Evolutionary conservation across 208 protist genomes (phyloP), one percentile per base, ranked within the genome.

Genomic region (Porcisia hertigi): DNA sequence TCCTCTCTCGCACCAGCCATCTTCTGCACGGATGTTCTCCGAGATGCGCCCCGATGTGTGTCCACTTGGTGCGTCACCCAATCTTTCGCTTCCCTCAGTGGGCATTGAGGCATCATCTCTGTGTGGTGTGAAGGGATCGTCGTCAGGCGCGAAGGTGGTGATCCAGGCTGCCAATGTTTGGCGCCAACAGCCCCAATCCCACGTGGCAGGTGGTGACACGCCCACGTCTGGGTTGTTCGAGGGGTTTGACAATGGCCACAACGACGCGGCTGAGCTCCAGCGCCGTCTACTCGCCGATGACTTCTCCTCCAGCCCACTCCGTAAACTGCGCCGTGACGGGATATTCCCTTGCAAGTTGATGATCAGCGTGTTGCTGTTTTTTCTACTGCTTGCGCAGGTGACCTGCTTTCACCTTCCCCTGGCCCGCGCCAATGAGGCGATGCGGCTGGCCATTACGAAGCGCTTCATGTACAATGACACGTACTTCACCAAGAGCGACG

Each of bases 271-370:
- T 11, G 77, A 81, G 71, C 77, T 76, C 69, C 80, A 69, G 34
- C 69, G 64, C 47, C 79, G 73, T 34, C 57, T 82, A 1, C 43
- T 80, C 14, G 83, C 77, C 39, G 81, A 91, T 25, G 83, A 87
- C 41, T 88, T 91, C 60, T 87, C 80, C 64, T 84, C 79, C 3
- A 80, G 80, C 59, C 80, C 85, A 0, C 77, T 83, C 47, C 76
- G 77, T 36, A 88, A 86, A 55, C 77, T 89, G 8, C 73, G 76
- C 12, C 81, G 75, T 14, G 58, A 87, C 60, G 79, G 84, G 5
- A 73, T 23, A 20, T 85, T 92, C 53, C 84, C 88, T 12, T 86
- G 71, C 57, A 86, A 86, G 75, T 81, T 92, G 14, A 36, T 66
- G 11, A 79, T 77, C 57, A 92, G 80, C 67, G 78, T 88, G 14